Percentiles rank a stretch among this genome's conserved stretches.
These are phyloP conservation scores for Flaveria linearis DNA, from an alignment of 129 eudicot species.

Conservation along the genomic window DNA sequence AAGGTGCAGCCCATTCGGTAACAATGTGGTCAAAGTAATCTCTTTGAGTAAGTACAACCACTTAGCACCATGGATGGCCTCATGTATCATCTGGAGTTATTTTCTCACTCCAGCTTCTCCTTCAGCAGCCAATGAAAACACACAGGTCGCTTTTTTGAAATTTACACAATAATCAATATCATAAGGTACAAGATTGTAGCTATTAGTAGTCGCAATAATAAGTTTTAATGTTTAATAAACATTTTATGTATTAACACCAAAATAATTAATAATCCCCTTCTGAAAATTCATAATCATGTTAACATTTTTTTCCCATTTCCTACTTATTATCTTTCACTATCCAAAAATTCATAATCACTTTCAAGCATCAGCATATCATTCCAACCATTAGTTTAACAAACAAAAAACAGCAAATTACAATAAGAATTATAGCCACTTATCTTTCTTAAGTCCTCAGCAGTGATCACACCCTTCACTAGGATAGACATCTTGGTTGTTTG, in stretches of 20 bases:
- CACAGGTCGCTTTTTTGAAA: slow-evolving; percentile 78
- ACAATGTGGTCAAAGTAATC: slow-evolving; percentile 75
- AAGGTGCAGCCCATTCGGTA: slow-evolving; percentile 81
- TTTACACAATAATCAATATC: neutral
- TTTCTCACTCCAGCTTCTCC: slow-evolving; percentile 95
- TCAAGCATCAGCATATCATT: slow-evolving; percentile 2
- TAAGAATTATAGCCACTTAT: neutral
- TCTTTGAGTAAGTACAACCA: slow-evolving; percentile 70
- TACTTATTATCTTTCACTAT: too few relatives aligned
- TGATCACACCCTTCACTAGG: slow-evolving; percentile 92
- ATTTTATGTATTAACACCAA: too few relatives aligned
- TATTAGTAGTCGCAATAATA: too few relatives aligned
- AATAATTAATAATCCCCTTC: too few relatives aligned
- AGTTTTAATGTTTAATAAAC: too few relatives aligned
- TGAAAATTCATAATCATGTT: too few relatives aligned
- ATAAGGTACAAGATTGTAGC: neutral
- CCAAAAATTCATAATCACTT: too few relatives aligned
- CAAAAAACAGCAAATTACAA: neutral
- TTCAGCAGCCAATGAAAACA: slow-evolving; percentile 87
- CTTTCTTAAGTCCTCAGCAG: slow-evolving; percentile 82
- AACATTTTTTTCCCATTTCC: too few relatives aligned
- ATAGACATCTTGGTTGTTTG: slow-evolving; percentile 84
- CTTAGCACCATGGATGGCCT: slow-evolving; percentile 92
- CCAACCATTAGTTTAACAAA: neutral
- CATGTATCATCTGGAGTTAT: slow-evolving; percentile 67